Evolutionary conservation across 805 yeast species (phyloP), one percentile per base, ranked within the genome.

Genomic region (Metschnikowia proteae): DNA sequence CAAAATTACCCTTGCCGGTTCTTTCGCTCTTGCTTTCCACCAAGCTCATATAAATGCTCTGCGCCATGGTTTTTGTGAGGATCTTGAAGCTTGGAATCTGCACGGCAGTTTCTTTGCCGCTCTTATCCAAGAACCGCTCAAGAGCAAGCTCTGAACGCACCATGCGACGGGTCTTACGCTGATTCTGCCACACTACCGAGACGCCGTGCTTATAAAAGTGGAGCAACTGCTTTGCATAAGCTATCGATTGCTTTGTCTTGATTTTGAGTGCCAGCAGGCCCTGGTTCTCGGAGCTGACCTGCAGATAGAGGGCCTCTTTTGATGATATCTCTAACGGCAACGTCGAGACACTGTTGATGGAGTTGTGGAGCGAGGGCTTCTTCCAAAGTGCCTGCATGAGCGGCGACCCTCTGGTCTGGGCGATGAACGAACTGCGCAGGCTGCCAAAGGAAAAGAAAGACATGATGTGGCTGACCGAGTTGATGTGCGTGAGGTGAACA

Each of bases 131-230:
- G 8, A 49, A 50, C 10, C 59, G 55, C 11, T 53, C 30, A 7
- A 67, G 27, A 45, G 60, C 61, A 48, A 48, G 63, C 32, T 56
- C 48, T 8, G 56, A 33, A 22, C 52, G 60, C 43, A 50, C 42
- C 35, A 68, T 32, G 4, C 46, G 33, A 17, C 56, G 57, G 13
- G 56, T 46, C 27, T 50, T 45, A 34, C 56, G 56, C 35, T 62
- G 51, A 50, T 81, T 80, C 1, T 62, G 52, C 80, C 84, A 82
- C 0, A 83, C 77, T 53, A 77, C 78, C 22, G 67, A 62, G 2
- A 84, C 70, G 1, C 92, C 91, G 2, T 67, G 61, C 51, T 77
- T 76, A 66, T 84, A 85, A 60, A 83, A 82, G 5, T 61, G 61
- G 36, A 83, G 56, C 38, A 81, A 54, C 2, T 66, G 53, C 56